Base-by-base conservation (phyloP, 768 basidiomycete species). In the Tremella yokohamensis region DNA sequence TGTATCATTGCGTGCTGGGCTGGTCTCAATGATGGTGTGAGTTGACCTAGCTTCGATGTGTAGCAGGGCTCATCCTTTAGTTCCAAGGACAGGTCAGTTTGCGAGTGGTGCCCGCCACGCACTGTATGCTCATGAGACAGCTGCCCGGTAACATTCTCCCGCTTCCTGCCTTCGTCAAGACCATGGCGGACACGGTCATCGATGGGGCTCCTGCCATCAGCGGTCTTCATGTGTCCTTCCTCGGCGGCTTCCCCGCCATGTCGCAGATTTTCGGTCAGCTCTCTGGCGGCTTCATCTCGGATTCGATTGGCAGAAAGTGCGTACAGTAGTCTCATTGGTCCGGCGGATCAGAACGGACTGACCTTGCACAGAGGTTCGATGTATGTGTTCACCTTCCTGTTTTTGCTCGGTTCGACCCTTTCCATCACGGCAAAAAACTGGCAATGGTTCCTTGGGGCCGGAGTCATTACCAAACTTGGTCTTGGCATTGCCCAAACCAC, bases 261-360 rank as follows among this genome's bases (percentile, higher is more conserved):
- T 52, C 61, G 13, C 57, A 65, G 44, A 65, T 57, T 20, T 2
- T 65, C 7, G 64, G 61, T n/a, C 57, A 57, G 54, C 58, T 63
- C 40, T 48, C 57, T 34, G 64, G 64, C 19, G 64, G 61, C 6
- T 24, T 13, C 18, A 24, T 63, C 4, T 26, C 50, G 12, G 40
- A 65, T 37, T 45, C 47, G 13, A 57, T 65, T 26, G 64, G 64
- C 26, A 56, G 64, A 52, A 65, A 65, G 63, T 61, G 53, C 55
- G 63, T 55, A n/a, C 13, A 34, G 4, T 4, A 34, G 6, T 34
- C 29, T 22, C 12, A 19, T 22, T 16, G 16, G 4, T 7, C 18
- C n/a, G 13, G 3, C n/a, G 13, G n/a, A 8, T 13, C 51, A 18
- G 13, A 3, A n/a, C 37, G 13, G 18, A 8, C 51, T 52, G 24